Conservation (phyloP, 2,329 filamentous ascomycete species). For the Reticulascus tulasneorum region DNA sequence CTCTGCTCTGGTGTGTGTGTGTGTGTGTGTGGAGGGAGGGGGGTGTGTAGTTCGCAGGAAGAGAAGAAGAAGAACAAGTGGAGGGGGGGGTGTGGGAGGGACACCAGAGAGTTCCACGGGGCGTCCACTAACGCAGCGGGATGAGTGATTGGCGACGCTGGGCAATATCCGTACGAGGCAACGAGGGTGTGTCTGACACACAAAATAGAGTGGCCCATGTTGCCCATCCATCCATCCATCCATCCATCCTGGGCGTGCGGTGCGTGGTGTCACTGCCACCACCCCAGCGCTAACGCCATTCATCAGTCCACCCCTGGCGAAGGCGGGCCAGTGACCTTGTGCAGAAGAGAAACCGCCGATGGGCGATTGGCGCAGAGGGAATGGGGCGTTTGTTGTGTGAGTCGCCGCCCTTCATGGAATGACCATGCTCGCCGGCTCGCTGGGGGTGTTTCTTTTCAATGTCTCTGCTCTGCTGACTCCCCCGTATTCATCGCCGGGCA, state of each 20-base stretch:
- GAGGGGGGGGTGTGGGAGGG: slow-evolving; percentile 16
- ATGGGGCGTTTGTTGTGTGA: slow-evolving; percentile 15
- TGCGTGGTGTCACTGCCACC: slow-evolving; percentile 5
- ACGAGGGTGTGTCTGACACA: slow-evolving; percentile 45
- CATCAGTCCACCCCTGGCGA: slow-evolving; percentile 12
- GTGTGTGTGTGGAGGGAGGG: too few relatives aligned
- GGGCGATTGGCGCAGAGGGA: slow-evolving; percentile 12
- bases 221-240: too few relatives aligned
- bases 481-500: too few relatives aligned
- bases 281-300: slow-evolving; percentile 9
- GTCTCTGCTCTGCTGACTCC: slow-evolving; percentile 4
- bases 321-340: slow-evolving; percentile 9
- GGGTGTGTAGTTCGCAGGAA: too few relatives aligned
- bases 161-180: slow-evolving; percentile 45
- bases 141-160: slow-evolving; percentile 38
- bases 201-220: slow-evolving; percentile 40
- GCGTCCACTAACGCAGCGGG: slow-evolving; percentile 19
- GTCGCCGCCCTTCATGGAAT: slow-evolving; percentile 12
- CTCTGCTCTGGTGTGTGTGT: too few relatives aligned
- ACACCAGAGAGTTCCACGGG: slow-evolving; percentile 20
- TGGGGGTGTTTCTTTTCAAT: slow-evolving; percentile 8
- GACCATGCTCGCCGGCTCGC: slow-evolving; percentile 10
- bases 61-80: too few relatives aligned
- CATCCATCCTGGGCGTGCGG: slow-evolving; percentile 12
- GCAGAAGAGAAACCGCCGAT: slow-evolving; percentile 14